Conservation (phyloP, 2,329 filamentous ascomycete genomes). For the Cladophialophora bantiana region DNA sequence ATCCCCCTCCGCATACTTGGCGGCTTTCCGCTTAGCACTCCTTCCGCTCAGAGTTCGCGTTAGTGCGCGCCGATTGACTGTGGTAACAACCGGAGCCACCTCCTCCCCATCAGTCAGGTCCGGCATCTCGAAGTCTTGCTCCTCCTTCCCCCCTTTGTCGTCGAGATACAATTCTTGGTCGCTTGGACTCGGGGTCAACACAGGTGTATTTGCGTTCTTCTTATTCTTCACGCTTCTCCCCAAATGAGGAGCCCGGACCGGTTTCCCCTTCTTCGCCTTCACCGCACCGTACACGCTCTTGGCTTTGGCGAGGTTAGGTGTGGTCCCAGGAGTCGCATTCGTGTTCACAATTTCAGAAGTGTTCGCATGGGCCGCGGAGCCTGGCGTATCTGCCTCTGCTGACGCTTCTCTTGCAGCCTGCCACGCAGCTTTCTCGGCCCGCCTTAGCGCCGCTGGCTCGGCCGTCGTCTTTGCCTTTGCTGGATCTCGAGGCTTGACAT, state of each 20-base stretch:
- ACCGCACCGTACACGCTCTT: conserved; percentile 24
- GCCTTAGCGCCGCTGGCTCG: conserved; percentile 42
- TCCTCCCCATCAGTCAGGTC: conserved; percentile 48
- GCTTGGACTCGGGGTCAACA: conserved; percentile 52
- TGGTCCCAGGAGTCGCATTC: conserved; percentile 10
- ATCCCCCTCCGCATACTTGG: conserved; percentile 39
- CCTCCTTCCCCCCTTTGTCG: conserved; percentile 43
- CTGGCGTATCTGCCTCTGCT: conserved; percentile 13
- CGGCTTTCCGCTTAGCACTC: conserved; percentile 29
- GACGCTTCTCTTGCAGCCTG: conserved; percentile 37
- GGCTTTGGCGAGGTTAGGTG: conserved; percentile 15
- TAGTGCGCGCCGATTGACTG: conserved; percentile 4
- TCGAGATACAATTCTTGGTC: conserved; percentile 15
- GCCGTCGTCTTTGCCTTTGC: conserved; percentile 46
- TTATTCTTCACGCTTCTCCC: neutral
- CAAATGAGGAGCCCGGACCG: conserved; percentile 40
- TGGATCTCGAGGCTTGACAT: conserved; percentile 59
- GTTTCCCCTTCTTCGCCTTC: conserved; percentile 42
- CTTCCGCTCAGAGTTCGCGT: conserved; percentile 34
- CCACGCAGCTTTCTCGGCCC: conserved; percentile 42
- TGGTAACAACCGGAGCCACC: neutral
- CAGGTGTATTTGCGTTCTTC: conserved; percentile 28
- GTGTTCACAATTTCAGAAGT: conserved; percentile 5
- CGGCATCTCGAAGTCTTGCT: conserved; percentile 44
- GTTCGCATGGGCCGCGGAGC: neutral